These are phyloP conservation scores for Rosellinia necatrix DNA, from an alignment of 2,329 filamentous ascomycete genomes.

Conservation along the genomic window DNA sequence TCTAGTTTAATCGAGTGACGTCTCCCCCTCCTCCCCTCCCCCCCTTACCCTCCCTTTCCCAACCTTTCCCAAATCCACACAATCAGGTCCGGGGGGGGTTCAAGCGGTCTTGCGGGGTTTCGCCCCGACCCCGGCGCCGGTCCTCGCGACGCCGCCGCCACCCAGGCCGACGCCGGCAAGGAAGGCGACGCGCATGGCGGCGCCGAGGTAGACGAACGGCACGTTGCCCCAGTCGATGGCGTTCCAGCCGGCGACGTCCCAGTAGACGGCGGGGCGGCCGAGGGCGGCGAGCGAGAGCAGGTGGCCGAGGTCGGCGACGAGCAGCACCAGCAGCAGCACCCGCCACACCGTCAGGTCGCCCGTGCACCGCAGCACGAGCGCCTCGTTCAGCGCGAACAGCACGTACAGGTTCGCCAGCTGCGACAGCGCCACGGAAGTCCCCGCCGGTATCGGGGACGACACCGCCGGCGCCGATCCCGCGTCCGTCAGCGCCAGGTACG, in stretches of 20 bases:
- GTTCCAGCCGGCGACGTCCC: constrained; percentile 66
- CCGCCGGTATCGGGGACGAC: constrained; percentile 55
- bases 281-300: constrained; percentile 67
- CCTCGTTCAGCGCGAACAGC: constrained; percentile 77
- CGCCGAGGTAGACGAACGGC: constrained; percentile 71
- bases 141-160: constrained; percentile 12
- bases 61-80: no score
- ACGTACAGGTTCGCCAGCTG: constrained; percentile 81
- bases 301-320: constrained; percentile 79
- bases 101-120: constrained; percentile 21
- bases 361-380: constrained; percentile 72
- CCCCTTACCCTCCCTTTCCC: not conserved
- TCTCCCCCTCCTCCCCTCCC: not conserved
- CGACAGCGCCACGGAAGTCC: constrained; percentile 69
- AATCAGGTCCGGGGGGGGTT: not conserved
- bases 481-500: constrained; percentile 68
- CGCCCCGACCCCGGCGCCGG: constrained; percentile 9
- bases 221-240: constrained; percentile 71
- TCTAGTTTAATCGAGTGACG: constrained; percentile 1
- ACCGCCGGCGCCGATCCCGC: constrained; percentile 49
- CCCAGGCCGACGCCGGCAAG: constrained; percentile 60
- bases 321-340: constrained; percentile 66
- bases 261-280: constrained; percentile 67
- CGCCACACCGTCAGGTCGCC: constrained; percentile 72
- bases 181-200: constrained; percentile 63